Percentiles rank a stretch among this genome's conserved stretches.
Conservation (phyloP, 129 eudicot species). For the Escallonia herrerae region DNA sequence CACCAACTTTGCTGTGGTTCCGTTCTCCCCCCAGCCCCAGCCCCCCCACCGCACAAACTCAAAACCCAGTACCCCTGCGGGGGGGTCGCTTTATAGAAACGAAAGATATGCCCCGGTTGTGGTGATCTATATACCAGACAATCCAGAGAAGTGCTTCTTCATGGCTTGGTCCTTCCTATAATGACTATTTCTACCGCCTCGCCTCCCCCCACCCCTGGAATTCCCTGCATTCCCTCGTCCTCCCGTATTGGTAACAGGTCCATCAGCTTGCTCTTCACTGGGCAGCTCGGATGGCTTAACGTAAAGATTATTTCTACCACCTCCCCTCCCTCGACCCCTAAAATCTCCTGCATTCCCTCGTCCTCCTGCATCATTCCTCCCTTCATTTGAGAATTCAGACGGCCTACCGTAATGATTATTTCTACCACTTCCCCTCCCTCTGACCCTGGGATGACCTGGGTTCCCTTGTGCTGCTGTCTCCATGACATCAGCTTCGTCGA, state of each 20-base stretch:
- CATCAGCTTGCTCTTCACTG: conserved; percentile 26
- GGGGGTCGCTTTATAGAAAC: too few relatives aligned
- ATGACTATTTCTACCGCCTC: conserved; percentile 46
- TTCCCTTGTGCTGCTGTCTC: conserved; percentile 23
- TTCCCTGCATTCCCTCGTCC: conserved; percentile 21
- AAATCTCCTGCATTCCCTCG: conserved; percentile 12
- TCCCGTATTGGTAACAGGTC: conserved; percentile 11
- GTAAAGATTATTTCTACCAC: conserved; percentile 24
- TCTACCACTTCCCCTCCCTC: conserved; percentile 49
- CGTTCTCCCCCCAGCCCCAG: too few relatives aligned
- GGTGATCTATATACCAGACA: conserved; percentile 25
- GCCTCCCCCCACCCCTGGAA: conserved; percentile 7
- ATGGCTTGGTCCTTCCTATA: conserved; percentile 67
- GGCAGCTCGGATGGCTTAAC: conserved; percentile 25
- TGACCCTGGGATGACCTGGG: conserved; percentile 24
- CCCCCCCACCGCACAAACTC: too few relatives aligned
- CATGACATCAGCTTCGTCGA: conserved; percentile 9
- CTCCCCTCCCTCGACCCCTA: conserved; percentile 48
- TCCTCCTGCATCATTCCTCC: conserved; percentile 16
- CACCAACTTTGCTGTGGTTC: too few relatives aligned
- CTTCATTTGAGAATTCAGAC: conserved; percentile 15
- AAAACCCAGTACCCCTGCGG: too few relatives aligned
- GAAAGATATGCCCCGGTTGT: too few relatives aligned
- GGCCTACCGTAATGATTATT: conserved; percentile 2
- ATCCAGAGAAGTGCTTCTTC: conserved; percentile 65